These are phyloP conservation scores for Arachis stenosperma DNA, from an alignment of 306 rosid species.

Conservation along the genomic window DNA sequence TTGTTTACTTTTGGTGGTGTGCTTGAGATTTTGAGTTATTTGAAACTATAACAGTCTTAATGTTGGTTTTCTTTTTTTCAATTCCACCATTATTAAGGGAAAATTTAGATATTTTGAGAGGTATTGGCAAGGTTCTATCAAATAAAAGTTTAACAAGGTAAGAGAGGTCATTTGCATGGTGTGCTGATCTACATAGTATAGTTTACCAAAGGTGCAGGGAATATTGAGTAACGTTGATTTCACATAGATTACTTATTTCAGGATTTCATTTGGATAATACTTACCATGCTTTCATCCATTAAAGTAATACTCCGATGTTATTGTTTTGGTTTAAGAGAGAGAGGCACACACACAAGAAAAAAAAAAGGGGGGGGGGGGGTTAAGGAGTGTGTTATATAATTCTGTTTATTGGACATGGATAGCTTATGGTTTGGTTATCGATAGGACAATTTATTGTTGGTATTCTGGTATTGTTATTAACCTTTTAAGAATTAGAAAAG, in stretches of 20 bases:
- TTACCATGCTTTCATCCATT: too few relatives aligned
- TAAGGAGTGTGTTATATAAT: slow-evolving; percentile 23
- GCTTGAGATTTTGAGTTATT: background rate
- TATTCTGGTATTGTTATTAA: slow-evolving; percentile 8
- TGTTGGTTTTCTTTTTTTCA: background rate
- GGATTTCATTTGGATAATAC: slow-evolving; percentile 12
- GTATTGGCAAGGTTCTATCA: background rate
- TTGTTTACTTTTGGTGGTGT: too few relatives aligned
- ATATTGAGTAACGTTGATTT: too few relatives aligned
- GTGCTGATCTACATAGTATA: background rate
- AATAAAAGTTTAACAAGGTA: too few relatives aligned
- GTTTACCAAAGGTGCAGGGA: background rate
- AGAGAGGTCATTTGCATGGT: background rate
- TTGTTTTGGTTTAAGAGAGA: background rate
- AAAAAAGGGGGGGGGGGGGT: background rate
- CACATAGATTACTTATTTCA: background rate
- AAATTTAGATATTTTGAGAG: background rate
- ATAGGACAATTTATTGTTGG: slow-evolving; percentile 7
- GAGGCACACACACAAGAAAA: too few relatives aligned
- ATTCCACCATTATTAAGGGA: background rate
- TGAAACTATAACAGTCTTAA: background rate
- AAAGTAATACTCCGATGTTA: background rate
- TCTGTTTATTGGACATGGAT: slow-evolving; percentile 22
- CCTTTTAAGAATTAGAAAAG: background rate
- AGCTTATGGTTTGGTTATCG: slow-evolving; percentile 13